These are phyloP conservation scores for Solioccasus polychromus DNA, from an alignment of 768 basidiomycete species.

Conservation along the genomic window DNA sequence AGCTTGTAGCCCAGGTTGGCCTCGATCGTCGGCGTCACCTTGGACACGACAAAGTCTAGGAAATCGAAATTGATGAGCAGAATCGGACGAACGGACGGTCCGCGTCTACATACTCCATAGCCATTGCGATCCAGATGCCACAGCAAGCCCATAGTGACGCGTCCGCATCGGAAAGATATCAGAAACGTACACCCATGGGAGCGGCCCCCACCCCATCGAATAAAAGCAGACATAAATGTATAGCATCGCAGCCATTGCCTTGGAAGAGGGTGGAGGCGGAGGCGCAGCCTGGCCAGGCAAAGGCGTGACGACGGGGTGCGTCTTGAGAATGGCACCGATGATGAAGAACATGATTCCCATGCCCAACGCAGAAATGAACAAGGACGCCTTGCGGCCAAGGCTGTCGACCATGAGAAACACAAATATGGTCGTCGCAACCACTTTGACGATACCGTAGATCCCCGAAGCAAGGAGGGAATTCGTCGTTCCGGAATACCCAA, in stretches of 20 bases:
- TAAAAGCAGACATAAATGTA: slow-evolving; percentile 89
- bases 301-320: slow-evolving; percentile 52
- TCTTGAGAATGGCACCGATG: slow-evolving; percentile 80
- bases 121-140: slow-evolving; percentile 80
- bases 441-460: slow-evolving; percentile 66
- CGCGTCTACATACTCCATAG: slow-evolving; percentile 59
- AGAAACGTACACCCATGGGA: slow-evolving; percentile 65
- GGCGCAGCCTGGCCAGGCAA: slow-evolving; percentile 37
- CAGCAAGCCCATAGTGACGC: slow-evolving; percentile 73
- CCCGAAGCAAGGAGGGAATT: slow-evolving; percentile 71
- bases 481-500: slow-evolving; percentile 59
- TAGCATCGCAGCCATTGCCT: slow-evolving; percentile 83
- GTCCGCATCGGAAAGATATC: slow-evolving; percentile 89
- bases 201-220: slow-evolving; percentile 83
- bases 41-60: slow-evolving; percentile 68
- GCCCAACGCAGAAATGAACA: slow-evolving; percentile 71
- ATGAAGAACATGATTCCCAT: slow-evolving; percentile 84
- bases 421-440: slow-evolving; percentile 63
- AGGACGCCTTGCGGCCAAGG: slow-evolving; percentile 64
- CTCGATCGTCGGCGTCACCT: slow-evolving; percentile 64
- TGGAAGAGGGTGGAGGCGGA: slow-evolving; percentile 49
- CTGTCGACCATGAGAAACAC: slow-evolving; percentile 66
- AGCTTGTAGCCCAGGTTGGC: slow-evolving; percentile 67
- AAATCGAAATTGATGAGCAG: background rate
- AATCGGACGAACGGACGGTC: background rate